Conservation (phyloP, 208 protist species). For the Leishmania gerbilli region DNA sequence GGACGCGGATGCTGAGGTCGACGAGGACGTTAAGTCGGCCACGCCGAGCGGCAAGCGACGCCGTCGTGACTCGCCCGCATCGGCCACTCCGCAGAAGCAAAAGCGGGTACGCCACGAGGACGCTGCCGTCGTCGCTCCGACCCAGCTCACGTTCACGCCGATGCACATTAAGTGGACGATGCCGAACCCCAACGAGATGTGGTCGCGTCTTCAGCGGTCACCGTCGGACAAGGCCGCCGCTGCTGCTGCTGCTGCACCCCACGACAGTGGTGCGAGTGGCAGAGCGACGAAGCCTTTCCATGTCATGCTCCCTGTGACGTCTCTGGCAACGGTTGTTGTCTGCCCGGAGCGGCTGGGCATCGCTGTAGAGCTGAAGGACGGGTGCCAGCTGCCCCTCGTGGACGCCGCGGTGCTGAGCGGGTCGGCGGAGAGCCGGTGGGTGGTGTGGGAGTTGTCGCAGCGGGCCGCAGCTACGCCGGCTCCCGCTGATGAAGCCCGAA, state of each 20-base stretch:
- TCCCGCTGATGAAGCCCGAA: neutral
- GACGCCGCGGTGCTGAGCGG: constrained; percentile 35
- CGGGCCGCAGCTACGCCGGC: neutral
- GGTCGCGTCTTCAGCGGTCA: constrained; percentile 3
- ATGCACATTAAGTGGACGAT: constrained; percentile 76
- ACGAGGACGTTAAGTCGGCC: neutral
- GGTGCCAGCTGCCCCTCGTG: constrained; percentile 50
- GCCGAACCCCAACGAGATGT: constrained; percentile 32
- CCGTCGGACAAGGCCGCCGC: neutral
- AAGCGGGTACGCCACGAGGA: neutral
- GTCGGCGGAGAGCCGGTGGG: constrained; percentile 48
- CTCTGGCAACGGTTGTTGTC: constrained; percentile 52
- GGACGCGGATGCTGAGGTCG: neutral
- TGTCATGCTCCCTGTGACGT: constrained; percentile 56
- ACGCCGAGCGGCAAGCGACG: neutral
- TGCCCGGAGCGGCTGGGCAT: constrained; percentile 52
- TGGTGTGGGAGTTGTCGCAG: constrained; percentile 46
- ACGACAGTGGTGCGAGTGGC: neutral
- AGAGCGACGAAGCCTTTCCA: constrained; percentile 28
- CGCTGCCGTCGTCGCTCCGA: neutral
- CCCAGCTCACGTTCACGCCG: constrained; percentile 45
- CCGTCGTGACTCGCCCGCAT: neutral
- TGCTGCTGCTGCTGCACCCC: neutral
- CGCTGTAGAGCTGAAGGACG: constrained; percentile 57
- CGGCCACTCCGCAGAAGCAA: neutral